Evolutionary conservation across 768 basidiomycete species (phyloP), one percentile per base, ranked within the genome.

Genomic region (Lyophyllum decastes): DNA sequence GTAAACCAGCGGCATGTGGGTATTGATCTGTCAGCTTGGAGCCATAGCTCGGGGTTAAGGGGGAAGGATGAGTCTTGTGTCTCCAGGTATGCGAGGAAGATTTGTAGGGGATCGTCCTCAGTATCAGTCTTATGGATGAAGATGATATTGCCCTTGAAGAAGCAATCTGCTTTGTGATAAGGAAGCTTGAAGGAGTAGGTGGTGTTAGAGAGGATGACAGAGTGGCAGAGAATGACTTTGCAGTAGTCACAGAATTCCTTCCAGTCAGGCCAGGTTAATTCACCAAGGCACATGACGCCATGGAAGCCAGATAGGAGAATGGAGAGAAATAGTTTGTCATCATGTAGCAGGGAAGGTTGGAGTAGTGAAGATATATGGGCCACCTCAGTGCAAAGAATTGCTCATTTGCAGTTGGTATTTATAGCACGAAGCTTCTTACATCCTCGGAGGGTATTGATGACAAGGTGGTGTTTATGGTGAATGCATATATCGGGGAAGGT

Each of bases 401-500:
- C n/a, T 21, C 2, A 30, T 33, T 51, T 52, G 5, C 17, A 11
- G 6, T n/a, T 46, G 2, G 17, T 38, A 1, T 35, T 33, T 12
- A 24, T 11, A 21, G 25, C 24, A 9, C 30, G 48, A 10, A 24
- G 7, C 1, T 40, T 6, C 22, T 24, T 14, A 2, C 30, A 34
- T 2, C 73, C 75, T 0, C 27, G 10, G 0, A 74, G 49, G 0
- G 73, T 72, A 3, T 60, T 49, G 0, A 19, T 8, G 1, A 77
- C 75, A 0, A 76, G 57, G 0, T 40, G 33, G 10, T 60, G 55
- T 4, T 58, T 38, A 1, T 68, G 64, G 9, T 45, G 38, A 0
- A 6, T n/a, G 0, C 69, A 64, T 1, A 73, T 66, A 0, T 61
- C 9, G 0, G 77, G 76, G 60, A 65, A 80, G 25, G 58, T 59